phyloP scores from a whole-genome alignment of 2,329 filamentous ascomycete species.

The Botrytis cinerea region DNA sequence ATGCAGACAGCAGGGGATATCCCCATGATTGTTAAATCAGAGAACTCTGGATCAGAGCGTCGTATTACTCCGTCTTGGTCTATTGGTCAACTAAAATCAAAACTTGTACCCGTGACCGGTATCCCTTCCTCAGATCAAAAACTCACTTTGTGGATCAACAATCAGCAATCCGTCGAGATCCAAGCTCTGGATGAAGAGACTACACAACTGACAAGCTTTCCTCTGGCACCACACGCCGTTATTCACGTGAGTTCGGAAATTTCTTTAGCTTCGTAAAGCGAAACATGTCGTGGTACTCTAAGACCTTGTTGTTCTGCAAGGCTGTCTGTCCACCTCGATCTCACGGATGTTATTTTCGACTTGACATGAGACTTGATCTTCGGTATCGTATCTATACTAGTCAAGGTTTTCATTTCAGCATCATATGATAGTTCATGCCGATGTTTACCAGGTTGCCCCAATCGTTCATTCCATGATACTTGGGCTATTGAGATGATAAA shows the following conservation, averaged over 20 bases:
- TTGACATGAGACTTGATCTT: conserved; percentile 18
- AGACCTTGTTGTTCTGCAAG: conserved; percentile 25
- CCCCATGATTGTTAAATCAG: conserved; percentile 72
- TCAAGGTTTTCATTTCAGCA: neutral
- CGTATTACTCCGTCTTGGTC: conserved; percentile 92
- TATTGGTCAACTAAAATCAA: conserved; percentile 77
- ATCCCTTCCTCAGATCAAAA: conserved; percentile 79
- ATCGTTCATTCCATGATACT: conserved; percentile 23
- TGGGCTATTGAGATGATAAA: conserved; percentile 10
- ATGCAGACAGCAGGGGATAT: conserved; percentile 56
- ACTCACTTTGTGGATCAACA: conserved; percentile 68
- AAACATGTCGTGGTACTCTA: conserved; percentile 26
- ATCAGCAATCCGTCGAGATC: conserved; percentile 63
- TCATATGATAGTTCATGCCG: conserved; percentile 19
- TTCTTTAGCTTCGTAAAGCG: conserved; percentile 21
- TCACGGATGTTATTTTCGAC: neutral
- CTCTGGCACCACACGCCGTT: conserved; percentile 73
- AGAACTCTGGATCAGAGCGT: conserved; percentile 80
- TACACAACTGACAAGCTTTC: conserved; percentile 63
- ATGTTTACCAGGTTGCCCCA: conserved; percentile 18
- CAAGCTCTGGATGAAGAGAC: conserved; percentile 73
- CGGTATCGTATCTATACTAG: conserved; percentile 12
- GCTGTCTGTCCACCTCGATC: conserved; percentile 18
- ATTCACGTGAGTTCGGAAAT: conserved; percentile 68
- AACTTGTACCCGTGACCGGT: conserved; percentile 91